Conservation (phyloP, 2,329 filamentous ascomycete genomes). For the Venturia carpophila region DNA sequence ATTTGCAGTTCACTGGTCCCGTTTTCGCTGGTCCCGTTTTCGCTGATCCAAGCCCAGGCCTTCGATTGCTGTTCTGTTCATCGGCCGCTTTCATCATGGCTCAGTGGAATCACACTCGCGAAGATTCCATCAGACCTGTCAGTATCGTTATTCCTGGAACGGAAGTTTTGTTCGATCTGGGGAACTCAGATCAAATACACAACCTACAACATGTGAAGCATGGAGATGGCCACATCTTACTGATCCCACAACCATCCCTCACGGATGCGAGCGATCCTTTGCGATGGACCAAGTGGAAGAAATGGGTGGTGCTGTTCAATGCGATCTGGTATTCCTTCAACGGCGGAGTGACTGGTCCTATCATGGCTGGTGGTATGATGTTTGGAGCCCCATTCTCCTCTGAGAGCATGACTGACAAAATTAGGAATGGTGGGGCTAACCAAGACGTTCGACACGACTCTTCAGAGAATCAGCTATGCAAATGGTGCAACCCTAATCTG, state of each 20-base stretch:
- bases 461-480: conserved; percentile 13
- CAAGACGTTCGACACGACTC: conserved; percentile 4
- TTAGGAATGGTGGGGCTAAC: conserved; percentile 8
- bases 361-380: conserved; percentile 8
- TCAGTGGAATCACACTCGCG: not conserved
- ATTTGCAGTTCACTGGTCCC: not conserved
- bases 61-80: not conserved
- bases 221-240: conserved; percentile 28
- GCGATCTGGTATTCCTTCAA: conserved; percentile 6
- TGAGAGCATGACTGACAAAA: not conserved
- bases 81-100: not conserved
- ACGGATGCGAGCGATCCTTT: conserved; percentile 44
- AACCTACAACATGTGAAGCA: conserved; percentile 12
- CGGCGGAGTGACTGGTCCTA: conserved; percentile 7
- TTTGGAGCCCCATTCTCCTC: not conserved
- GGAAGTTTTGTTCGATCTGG: not conserved
- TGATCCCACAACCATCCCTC: conserved; percentile 41
- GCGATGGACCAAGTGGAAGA: conserved; percentile 42
- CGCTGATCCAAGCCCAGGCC: not conserved
- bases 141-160: not conserved
- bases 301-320: conserved; percentile 28
- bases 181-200: not conserved
- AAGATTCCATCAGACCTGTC: not conserved
- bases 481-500: conserved; percentile 16
- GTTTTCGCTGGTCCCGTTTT: not conserved